Evolutionary conservation across 192 early-diverging fungal genomes (phyloP).

Genomic region (Umbelopsis isabellina): DNA sequence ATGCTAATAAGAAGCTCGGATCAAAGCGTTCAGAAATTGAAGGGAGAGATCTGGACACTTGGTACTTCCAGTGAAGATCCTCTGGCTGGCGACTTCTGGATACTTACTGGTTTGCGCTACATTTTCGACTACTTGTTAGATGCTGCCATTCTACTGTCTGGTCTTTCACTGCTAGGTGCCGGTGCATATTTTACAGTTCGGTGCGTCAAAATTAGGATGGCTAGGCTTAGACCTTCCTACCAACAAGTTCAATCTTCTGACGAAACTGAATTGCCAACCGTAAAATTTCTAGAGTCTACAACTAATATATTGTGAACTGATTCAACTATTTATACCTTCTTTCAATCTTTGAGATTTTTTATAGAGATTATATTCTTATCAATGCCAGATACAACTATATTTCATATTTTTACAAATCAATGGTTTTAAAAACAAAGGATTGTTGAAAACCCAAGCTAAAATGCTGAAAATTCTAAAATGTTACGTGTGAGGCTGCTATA

Average conservation of each 20-base stretch:
- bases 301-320: not conserved
- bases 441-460: too few species aligned
- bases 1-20: not conserved
- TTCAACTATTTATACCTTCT: not conserved
- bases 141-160: not conserved
- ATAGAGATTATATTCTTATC: not conserved
- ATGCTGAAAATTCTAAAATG: too few species aligned
- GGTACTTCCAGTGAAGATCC: slow-evolving; percentile 4
- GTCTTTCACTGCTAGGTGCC: not conserved
- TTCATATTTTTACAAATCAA: too few species aligned
- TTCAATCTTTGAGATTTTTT: not conserved
- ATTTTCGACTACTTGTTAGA: not conserved
- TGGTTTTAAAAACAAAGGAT: too few species aligned
- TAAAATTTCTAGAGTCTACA: not conserved
- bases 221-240: not conserved
- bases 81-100: not conserved
- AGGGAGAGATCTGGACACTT: not conserved
- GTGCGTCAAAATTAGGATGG: not conserved
- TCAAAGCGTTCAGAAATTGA: not conserved
- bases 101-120: not conserved
- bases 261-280: not conserved
- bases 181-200: not conserved
- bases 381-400: too few species aligned
- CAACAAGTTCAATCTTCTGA: not conserved
- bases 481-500: too few species aligned